Conservation (phyloP, 805 yeast genomes). For the Zygoascus flipseniorum region DNA sequence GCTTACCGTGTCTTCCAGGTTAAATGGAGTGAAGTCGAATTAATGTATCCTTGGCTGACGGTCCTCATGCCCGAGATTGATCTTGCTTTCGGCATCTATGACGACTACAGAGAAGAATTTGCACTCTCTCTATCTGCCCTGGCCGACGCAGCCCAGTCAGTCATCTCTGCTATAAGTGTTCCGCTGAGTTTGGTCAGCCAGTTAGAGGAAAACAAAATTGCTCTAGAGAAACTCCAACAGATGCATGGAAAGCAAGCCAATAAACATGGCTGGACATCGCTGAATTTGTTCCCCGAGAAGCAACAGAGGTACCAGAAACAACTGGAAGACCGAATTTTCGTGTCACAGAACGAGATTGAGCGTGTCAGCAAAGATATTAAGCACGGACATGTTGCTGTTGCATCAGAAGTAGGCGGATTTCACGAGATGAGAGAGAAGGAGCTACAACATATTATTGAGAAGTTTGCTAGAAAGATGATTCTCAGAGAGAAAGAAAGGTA, state of each 20-base stretch:
- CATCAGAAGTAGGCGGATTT: constrained; percentile 32
- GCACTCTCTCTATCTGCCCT: constrained; percentile 1
- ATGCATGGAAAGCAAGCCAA: constrained; percentile 17
- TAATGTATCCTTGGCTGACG: constrained; percentile 3
- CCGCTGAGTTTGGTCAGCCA: constrained; percentile 23
- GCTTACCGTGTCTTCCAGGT: constrained; percentile 13
- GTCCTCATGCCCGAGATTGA: constrained; percentile 6
- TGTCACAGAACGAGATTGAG: constrained; percentile 22
- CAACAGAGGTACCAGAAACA: constrained; percentile 26
- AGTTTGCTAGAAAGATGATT: constrained; percentile 14
- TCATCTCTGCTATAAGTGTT: constrained; percentile 20
- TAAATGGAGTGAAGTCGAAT: constrained; percentile 9
- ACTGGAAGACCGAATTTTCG: constrained; percentile 23
- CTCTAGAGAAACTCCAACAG: constrained; percentile 17
- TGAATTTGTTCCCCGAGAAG: constrained; percentile 27
- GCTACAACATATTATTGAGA: constrained; percentile 18
- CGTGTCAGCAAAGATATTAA: constrained; percentile 25
- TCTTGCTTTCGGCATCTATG: constrained; percentile 3
- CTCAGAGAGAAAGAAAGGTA: constrained; percentile 17
- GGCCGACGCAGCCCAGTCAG: constrained; percentile 13
- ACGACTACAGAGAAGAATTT: constrained; percentile 1
- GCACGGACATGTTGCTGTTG: constrained; percentile 29
- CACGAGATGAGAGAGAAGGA: constrained; percentile 28
- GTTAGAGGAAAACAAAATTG: constrained; percentile 17
- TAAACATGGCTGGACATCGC: constrained; percentile 23